Conservation (phyloP, 2,329 filamentous ascomycete genomes). For the Aspergillus persii region DNA sequence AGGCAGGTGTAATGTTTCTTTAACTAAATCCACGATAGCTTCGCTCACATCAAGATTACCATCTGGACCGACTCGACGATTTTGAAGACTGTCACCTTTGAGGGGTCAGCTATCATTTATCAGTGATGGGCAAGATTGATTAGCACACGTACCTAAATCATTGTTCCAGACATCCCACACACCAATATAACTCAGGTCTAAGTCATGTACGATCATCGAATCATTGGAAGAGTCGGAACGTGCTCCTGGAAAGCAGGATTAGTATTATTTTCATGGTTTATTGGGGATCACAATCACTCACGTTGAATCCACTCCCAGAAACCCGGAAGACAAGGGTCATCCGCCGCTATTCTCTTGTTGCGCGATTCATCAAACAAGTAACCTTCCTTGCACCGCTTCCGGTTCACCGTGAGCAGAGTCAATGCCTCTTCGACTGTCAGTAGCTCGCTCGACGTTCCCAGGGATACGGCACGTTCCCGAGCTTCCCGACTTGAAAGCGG, state of each 20-base stretch:
- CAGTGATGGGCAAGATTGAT: too few relatives aligned
- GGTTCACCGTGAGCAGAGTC: slow-evolving; percentile 40
- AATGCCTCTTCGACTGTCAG: slow-evolving; percentile 41
- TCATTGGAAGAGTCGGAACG: slow-evolving; percentile 42
- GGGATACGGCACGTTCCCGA: slow-evolving; percentile 35
- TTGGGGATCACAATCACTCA: slow-evolving; percentile 24
- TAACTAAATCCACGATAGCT: slow-evolving; percentile 51
- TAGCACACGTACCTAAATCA: slow-evolving; percentile 45
- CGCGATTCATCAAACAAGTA: slow-evolving; percentile 53
- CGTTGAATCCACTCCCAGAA: slow-evolving; percentile 60
- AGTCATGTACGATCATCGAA: slow-evolving; percentile 54
- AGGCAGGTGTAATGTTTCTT: slow-evolving; percentile 50
- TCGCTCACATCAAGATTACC: slow-evolving; percentile 29
- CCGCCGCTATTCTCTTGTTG: slow-evolving; percentile 55
- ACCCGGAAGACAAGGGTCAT: slow-evolving; percentile 56
- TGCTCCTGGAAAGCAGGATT: slow-evolving; percentile 32
- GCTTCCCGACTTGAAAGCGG: slow-evolving; percentile 38
- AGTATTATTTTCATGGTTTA: slow-evolving; percentile 7
- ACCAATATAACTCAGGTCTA: slow-evolving; percentile 62
- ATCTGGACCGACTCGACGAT: slow-evolving; percentile 29
- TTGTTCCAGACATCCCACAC: slow-evolving; percentile 59
- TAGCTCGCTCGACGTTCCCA: slow-evolving; percentile 25
- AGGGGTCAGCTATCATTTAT: neutral
- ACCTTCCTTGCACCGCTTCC: slow-evolving; percentile 54
- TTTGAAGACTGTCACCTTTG: slow-evolving; percentile 34